phyloP scores from a whole-genome alignment of 2,329 filamentous ascomycete genomes.

The Aspergillus sp. region DNA sequence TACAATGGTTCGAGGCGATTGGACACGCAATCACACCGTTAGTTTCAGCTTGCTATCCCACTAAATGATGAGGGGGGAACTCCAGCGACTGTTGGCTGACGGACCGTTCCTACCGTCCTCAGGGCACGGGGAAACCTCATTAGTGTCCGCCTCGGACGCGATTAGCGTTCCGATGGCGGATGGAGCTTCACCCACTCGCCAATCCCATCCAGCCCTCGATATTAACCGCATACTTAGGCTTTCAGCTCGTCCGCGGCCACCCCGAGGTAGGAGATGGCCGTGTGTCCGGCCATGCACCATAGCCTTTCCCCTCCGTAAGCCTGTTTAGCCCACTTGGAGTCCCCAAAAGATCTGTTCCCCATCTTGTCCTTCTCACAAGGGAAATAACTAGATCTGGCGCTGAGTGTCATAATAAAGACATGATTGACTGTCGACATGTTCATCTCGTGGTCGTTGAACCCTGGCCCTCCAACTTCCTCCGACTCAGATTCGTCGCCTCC shows the following conservation, averaged over 20 bases:
- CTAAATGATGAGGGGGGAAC: neutral
- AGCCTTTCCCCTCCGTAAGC: neutral
- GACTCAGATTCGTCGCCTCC: neutral
- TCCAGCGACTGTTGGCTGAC: neutral
- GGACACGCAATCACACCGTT: neutral
- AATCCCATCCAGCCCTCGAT: neutral
- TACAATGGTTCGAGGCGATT: neutral
- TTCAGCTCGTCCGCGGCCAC: neutral
- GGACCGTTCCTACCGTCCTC: neutral
- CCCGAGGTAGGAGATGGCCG: neutral
- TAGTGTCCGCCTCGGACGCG: neutral
- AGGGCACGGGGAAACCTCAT: neutral
- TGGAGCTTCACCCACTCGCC: neutral
- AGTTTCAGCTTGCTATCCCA: neutral
- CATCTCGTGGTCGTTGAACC: slow-evolving; percentile 5
- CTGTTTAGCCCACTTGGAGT: neutral
- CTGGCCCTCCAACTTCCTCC: neutral
- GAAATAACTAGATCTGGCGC: neutral
- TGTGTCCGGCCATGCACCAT: neutral
- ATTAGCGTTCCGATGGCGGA: neutral
- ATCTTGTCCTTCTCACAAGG: neutral
- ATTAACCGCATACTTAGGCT: neutral
- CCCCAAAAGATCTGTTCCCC: neutral
- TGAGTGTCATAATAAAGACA: neutral
- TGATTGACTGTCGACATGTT: neutral